Evolutionary conservation across 768 basidiomycete species (phyloP).

Genomic region (Lentinula lateritia): DNA sequence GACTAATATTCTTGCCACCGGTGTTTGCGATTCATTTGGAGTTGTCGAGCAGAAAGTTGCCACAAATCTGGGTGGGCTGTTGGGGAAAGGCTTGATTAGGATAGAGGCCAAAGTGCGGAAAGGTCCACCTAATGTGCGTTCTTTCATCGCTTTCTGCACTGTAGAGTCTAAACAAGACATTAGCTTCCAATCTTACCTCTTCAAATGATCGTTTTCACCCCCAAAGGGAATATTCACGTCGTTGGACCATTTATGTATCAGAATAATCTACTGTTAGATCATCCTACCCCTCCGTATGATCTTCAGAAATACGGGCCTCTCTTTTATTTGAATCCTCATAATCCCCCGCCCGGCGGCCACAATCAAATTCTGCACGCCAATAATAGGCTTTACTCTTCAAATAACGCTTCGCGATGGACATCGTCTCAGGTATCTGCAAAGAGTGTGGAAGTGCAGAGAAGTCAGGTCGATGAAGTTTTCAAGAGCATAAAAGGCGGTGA

Average conservation of each 20-base stretch:
- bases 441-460: conserved; percentile 86
- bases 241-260: conserved; percentile 74
- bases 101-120: conserved; percentile 73
- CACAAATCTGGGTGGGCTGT: conserved; percentile 72
- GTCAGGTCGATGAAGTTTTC: conserved; percentile 92
- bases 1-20: conserved; percentile 46
- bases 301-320: conserved; percentile 51
- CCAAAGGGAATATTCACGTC: conserved; percentile 85
- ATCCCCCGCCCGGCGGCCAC: conserved; percentile 68
- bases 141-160: conserved; percentile 12
- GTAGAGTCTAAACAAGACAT: conserved; percentile 11
- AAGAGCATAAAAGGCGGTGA: conserved; percentile 83
- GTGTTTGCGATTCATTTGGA: conserved; percentile 65
- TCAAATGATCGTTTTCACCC: conserved; percentile 87
- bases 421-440: conserved; percentile 56
- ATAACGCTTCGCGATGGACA: conserved; percentile 47
- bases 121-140: conserved; percentile 55
- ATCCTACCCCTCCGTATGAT: conserved; percentile 70
- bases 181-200: conserved; percentile 82
- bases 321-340: conserved; percentile 87
- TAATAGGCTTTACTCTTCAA: conserved; percentile 31
- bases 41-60: conserved; percentile 87
- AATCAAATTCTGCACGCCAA: conserved; percentile 33
- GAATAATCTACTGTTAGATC: conserved; percentile 67
- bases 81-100: conserved; percentile 78